These are phyloP conservation scores for Heliamphora pulchella DNA, from an alignment of 179 eudicot species.

Conservation along the genomic window DNA sequence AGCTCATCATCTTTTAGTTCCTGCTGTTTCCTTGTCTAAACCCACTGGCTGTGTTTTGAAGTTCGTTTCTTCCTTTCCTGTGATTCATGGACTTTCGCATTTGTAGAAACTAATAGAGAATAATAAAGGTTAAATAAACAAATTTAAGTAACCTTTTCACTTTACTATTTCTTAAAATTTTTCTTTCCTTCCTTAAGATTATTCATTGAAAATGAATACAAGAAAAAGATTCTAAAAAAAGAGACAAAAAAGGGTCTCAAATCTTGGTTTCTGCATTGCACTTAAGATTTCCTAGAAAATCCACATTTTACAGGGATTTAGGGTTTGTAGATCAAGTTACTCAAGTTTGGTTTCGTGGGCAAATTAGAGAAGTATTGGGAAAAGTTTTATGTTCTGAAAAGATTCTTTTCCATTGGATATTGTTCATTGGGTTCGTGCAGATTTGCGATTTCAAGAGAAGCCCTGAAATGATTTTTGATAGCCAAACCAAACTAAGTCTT, in stretches of 20 bases:
- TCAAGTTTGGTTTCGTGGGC: not conserved
- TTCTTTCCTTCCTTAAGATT: not conserved
- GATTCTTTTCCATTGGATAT: conserved; percentile 9
- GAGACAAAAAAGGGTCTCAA: not conserved
- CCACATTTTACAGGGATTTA: not conserved
- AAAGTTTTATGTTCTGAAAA: not conserved
- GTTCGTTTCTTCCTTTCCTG: not conserved
- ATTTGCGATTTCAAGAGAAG: not conserved
- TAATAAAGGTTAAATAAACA: not conserved
- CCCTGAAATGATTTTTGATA: not conserved
- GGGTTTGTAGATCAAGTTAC: conserved; percentile 2
- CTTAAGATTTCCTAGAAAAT: not conserved
- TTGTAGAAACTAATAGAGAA: not conserved
- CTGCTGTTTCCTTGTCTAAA: not conserved
- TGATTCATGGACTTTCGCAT: too few species aligned
- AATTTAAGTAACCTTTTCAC: not conserved
- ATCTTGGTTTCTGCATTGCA: not conserved
- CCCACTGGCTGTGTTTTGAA: not conserved
- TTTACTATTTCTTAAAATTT: too few species aligned
- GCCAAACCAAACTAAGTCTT: too few species aligned
- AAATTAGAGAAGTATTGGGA: not conserved
- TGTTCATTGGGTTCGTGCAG: not conserved
- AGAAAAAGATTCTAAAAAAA: not conserved
- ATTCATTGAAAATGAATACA: not conserved
- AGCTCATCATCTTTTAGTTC: not conserved